A percentile compares a stretch with the other conserved stretches of the same genome.
Evolutionary conservation across 305 asterid genomes (phyloP).

Genomic region (Fraxinus platypoda): DNA sequence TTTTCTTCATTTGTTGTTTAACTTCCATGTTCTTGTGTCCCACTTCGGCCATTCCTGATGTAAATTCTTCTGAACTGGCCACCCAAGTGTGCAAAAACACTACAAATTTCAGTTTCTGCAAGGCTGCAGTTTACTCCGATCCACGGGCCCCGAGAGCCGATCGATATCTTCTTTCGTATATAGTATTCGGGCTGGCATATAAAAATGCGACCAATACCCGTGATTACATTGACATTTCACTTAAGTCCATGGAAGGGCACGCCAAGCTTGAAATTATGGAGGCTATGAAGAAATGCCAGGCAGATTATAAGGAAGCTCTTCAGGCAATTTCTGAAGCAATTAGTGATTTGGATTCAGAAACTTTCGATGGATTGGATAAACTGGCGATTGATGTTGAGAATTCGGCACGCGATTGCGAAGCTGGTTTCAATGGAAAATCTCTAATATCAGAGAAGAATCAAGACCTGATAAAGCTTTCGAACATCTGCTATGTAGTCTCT

Average conservation of each 20-base stretch:
- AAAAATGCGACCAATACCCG: constrained; percentile 24
- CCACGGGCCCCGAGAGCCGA: constrained; percentile 39
- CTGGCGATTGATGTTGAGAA: background rate
- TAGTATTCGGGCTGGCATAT: constrained; percentile 29
- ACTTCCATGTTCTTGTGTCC: background rate
- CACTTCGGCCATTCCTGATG: background rate
- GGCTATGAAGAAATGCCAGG: constrained; percentile 24
- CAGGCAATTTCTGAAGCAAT: background rate
- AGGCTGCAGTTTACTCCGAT: constrained; percentile 36
- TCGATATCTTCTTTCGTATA: constrained; percentile 30
- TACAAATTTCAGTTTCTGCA: constrained; percentile 37
- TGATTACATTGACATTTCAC: constrained; percentile 10
- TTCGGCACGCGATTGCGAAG: constrained; percentile 19
- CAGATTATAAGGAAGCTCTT: constrained; percentile 24
- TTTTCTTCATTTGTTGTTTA: constrained; percentile 13
- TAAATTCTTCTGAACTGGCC: constrained; percentile 23
- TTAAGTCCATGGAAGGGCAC: background rate
- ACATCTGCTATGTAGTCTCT: constrained; percentile 35
- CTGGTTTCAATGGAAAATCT: constrained; percentile 9
- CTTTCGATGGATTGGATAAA: constrained; percentile 25
- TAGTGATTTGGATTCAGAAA: constrained; percentile 31
- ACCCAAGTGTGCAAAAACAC: constrained; percentile 40
- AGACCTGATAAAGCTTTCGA: constrained; percentile 25
- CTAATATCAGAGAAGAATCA: constrained; percentile 17
- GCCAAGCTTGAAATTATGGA: background rate